These are phyloP conservation scores for Alnus rubra DNA, from an alignment of 306 rosid species.

Conservation along the genomic window DNA sequence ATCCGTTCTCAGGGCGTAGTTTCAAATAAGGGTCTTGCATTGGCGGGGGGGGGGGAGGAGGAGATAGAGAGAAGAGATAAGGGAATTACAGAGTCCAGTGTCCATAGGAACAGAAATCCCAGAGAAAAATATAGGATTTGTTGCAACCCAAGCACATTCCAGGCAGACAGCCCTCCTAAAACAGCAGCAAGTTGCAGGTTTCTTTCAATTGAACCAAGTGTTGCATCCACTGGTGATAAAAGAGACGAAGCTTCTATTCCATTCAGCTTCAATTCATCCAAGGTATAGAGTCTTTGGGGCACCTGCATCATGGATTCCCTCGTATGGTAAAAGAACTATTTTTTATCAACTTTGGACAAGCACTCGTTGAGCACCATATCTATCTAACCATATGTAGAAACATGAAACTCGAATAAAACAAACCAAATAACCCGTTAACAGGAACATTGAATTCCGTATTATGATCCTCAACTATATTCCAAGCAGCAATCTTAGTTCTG, in stretches of 20 bases:
- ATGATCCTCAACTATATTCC: neutral
- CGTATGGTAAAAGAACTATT: constrained; percentile 9
- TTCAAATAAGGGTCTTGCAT: neutral
- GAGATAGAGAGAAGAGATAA: constrained; percentile 6
- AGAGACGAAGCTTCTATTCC: constrained; percentile 77
- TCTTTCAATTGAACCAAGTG: constrained; percentile 85
- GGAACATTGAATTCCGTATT: neutral
- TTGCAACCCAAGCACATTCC: constrained; percentile 59
- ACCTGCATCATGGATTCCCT: constrained; percentile 44
- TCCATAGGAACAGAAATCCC: constrained; percentile 76
- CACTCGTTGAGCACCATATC: neutral
- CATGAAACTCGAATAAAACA: neutral
- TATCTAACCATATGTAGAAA: neutral
- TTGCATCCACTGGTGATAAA: constrained; percentile 75
- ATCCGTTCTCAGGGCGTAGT: neutral
- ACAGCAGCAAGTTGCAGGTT: constrained; percentile 67
- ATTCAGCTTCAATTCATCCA: constrained; percentile 91
- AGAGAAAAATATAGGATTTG: constrained; percentile 59
- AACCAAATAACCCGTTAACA: neutral
- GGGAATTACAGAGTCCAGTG: constrained; percentile 62
- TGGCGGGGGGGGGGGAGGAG: neutral
- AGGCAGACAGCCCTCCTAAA: constrained; percentile 63
- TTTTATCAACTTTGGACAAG: neutral
- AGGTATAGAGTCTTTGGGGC: constrained; percentile 90
- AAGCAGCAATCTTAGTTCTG: neutral